Evolutionary conservation across 176 grass and related monocot species (phyloP).

Genomic region (Musa schizocarpa): DNA sequence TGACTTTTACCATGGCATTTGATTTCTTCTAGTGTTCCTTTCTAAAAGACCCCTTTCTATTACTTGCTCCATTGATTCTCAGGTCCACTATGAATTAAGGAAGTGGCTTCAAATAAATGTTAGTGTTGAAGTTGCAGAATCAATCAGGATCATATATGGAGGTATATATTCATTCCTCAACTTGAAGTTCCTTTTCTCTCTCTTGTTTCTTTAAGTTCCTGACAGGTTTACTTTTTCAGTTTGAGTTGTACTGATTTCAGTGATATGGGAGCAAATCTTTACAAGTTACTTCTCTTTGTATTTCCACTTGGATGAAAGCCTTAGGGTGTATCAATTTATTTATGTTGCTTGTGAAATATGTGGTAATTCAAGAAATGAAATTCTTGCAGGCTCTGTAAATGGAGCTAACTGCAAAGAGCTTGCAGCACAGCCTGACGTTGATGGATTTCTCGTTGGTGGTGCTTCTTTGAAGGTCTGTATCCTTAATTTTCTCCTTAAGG

Average conservation of each 20-base stretch:
- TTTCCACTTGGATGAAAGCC: no score
- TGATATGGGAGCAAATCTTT: background rate
- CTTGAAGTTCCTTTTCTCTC: no score
- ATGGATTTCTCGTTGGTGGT: conserved; percentile 88
- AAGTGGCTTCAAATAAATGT: conserved; percentile 72
- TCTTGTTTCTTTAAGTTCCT: background rate
- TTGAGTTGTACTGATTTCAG: background rate
- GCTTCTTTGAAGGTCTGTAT: conserved; percentile 83
- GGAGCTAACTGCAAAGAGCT: conserved; percentile 63
- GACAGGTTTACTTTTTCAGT: background rate
- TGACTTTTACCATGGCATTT: no score
- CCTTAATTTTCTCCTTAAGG: background rate
- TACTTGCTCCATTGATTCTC: background rate
- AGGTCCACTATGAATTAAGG: conserved; percentile 70
- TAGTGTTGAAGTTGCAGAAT: conserved; percentile 67
- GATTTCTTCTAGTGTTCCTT: background rate
- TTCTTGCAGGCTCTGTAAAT: conserved; percentile 62
- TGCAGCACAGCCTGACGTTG: conserved; percentile 57
- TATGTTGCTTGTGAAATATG: no score
- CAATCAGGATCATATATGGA: conserved; percentile 79
- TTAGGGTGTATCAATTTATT: no score
- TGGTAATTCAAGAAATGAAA: background rate
- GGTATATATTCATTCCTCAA: conserved; percentile 31
- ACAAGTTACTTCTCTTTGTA: background rate
- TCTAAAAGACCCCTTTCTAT: background rate